Base-by-base conservation (phyloP, 2,329 filamentous ascomycete genomes). In the Exophiala sp. region DNA sequence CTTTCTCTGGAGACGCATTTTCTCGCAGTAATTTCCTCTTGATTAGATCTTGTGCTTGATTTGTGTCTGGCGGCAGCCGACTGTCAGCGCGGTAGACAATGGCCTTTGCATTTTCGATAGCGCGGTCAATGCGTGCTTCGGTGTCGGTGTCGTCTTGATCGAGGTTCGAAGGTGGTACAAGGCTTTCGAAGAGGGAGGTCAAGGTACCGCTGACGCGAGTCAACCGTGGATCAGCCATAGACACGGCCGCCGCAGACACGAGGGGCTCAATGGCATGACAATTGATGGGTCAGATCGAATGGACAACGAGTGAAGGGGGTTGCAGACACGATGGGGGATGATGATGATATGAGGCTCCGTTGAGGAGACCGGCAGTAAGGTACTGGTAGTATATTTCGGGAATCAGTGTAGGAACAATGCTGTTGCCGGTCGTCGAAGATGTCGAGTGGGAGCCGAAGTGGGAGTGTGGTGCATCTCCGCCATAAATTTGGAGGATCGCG, bases 41-140 rank as follows among this genome's bases (percentile, higher is more conserved):
- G 68, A 98, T 96, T 62, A 95, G 72, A 66, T 96, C 89, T 23
- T 88, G 88, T 46, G 90, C 89, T 74, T 96, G 90, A 66, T 95
- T 91, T 57, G 95, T 84, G 60, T 75, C 74, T 51, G 65, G 29
- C 10, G 58, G 58, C 23, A 59, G 55, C 46, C 46, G 46, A 19
- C 34, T 16, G 14, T 50, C 46, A 5, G 57, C 46, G 60, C 64
- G 66, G 63, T 67, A 70, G 56, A 75, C 71, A 43, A 70, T 70
- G 41, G 68, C 68, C 54, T 68, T 69, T 35, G 77, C 78, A 56
- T 74, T 69, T 16, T 75, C 70, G 50, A 76, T 71, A 21, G 78
- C 75, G 56, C 80, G 76, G 56, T 86, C 80, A 64, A 87, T 81
- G 55, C 84, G 80, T 60, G 83, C 75, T 64, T 89, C 81, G 16